Evolutionary conservation across 768 basidiomycete genomes (phyloP), one percentile per base, ranked within the genome.

Genomic region (Mycena galericulata): DNA sequence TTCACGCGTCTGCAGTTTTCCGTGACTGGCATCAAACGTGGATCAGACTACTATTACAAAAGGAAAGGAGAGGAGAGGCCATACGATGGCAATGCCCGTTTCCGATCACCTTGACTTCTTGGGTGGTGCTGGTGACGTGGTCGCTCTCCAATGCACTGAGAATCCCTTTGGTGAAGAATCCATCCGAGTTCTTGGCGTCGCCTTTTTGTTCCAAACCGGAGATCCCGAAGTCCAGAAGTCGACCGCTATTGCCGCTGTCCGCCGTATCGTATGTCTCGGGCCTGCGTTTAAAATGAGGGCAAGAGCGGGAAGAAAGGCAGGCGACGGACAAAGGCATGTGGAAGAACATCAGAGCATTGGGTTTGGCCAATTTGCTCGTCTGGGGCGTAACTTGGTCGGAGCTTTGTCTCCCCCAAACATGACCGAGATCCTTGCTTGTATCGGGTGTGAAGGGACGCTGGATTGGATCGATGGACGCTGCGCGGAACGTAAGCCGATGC

Each of bases 301-400:
- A 66, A 60, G 40, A 11, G 12, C 4, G 24, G 40, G 34, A 29
- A 0, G 58, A 9, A 32, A 27, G 51, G 24, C 3, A 24, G 40
- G 26, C 55, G 4, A 83, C 91, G 24, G 75, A 94, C 92, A 98
- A 75, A 57, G 97, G 97, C 51, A 99, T 99, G 72, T 99, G 97
- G 90, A 98, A 98, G 82, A 97, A 98, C 92, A 95, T 94, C 72
- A 99, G 78, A 0, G 95, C 97, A 74, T 98, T 98, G 1, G 97
- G 97, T 78, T 98, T 99, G 5, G 93, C 94, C 3, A 96, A 83
- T 62, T 83, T 84, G 73, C 81, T 79, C 26, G 79, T 78, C 54
- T 83, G 76, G 0, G 92, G 90, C 0, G 86, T 82, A 53, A 90
- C 74, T 77, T 92, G 92, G 40, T 85, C 88, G 17, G 67, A 72